Evolutionary conservation across 2,329 filamentous ascomycete genomes (phyloP).

Genomic region (Exophiala dermatitidis): DNA sequence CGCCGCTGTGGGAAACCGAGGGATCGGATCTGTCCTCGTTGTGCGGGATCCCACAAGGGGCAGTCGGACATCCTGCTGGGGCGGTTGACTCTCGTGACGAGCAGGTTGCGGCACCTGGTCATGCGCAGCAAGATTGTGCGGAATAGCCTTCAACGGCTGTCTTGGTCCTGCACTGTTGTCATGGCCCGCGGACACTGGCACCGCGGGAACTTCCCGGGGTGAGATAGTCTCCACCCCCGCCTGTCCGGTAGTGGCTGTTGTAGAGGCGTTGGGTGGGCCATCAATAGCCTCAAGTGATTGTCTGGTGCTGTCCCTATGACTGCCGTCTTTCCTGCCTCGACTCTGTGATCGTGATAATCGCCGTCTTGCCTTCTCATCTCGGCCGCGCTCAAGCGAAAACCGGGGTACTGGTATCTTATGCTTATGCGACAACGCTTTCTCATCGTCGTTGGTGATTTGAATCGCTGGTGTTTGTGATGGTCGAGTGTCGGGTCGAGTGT

Average conservation of each 20-base stretch:
- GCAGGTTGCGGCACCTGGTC: conserved; percentile 31
- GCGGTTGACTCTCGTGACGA: conserved; percentile 40
- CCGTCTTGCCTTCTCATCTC: conserved; percentile 8
- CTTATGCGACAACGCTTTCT: conserved; percentile 28
- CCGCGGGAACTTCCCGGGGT: conserved; percentile 24
- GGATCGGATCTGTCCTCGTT: conserved; percentile 30
- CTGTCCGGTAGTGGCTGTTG: background rate
- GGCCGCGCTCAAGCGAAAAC: conserved; percentile 29
- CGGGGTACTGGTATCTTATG: conserved; percentile 25
- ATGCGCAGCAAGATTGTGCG: conserved; percentile 34
- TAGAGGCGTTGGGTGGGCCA: background rate
- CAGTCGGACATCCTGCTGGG: conserved; percentile 36
- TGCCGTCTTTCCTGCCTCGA: conserved; percentile 10
- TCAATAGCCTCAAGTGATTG: conserved; percentile 19
- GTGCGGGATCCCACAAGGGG: conserved; percentile 31
- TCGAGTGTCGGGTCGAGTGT: conserved; percentile 20
- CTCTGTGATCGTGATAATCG: conserved; percentile 15
- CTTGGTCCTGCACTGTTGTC: conserved; percentile 16
- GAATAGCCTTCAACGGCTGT: conserved; percentile 19
- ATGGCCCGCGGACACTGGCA: conserved; percentile 9
- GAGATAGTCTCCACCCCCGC: conserved; percentile 8
- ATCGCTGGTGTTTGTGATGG: conserved; percentile 56
- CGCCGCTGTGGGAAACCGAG: conserved; percentile 46
- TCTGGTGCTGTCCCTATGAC: conserved; percentile 5
- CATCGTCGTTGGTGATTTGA: conserved; percentile 63